Base-by-base conservation (phyloP, 176 grass and related monocot genomes). In the Bothriochloa decipiens region DNA sequence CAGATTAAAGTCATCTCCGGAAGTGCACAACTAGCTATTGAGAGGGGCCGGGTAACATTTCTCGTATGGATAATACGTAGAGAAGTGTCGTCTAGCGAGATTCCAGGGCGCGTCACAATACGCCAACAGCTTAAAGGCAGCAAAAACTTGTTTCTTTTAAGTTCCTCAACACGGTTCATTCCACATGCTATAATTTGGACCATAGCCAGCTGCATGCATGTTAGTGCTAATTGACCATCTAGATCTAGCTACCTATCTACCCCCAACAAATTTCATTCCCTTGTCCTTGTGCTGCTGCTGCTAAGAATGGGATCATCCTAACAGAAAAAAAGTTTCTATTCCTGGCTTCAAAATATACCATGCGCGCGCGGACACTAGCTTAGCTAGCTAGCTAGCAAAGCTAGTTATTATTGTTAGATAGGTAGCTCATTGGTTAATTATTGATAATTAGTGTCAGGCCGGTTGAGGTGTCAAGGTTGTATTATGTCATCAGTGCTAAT, bases 401-500 rank as follows among this genome's bases (percentile, higher is more conserved):
- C 50, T 55, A 55, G 52, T 55, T 53, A 4, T 49, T 50, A 50
- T 17, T 9, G 3, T 58, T 60, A 60, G 2, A 23, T 11, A 60
- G 8, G 55, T 61, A 25, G 57, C 22, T 61, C 57, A 25, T 61
- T 60, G 46, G 68, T 74, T 25, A 80, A 67, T 74, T 36, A 58
- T 67, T 43, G 66, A 73, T 68, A 74, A 80, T 39, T 74, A 76
- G 0, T 1, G 47, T 74, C 13, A 14, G 12, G 69, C 29, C 35
- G 5, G 35, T 65, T 64, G 80, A 64, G 65, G 41, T 69, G 62
- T 81, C 82, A 84, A 74, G 32, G 45, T 76, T 65, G 61, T 14
- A 57, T 60, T 60, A 45, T 66, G 60, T 67, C 68, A 32, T 15
- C 13, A 81, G 65, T 76, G 57, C 66, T 67, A 87, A 86, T 90